phyloP scores from a whole-genome alignment of 306 rosid species.

The Casuarina equisetifolia region DNA sequence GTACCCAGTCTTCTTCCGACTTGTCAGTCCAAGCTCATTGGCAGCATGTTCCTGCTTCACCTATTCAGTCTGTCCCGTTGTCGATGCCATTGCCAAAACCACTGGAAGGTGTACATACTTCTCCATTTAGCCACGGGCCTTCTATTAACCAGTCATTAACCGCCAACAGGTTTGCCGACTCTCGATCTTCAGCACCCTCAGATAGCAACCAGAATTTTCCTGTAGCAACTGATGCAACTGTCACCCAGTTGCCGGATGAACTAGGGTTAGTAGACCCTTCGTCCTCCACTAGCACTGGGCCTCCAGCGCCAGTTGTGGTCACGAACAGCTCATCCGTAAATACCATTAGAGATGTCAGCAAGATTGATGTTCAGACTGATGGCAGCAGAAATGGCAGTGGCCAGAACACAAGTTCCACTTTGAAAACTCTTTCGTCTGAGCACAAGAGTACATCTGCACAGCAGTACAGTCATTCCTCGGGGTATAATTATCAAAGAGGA shows the following conservation, averaged over 20 bases:
- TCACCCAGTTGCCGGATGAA: conserved; percentile 72
- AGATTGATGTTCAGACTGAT: conserved; percentile 49
- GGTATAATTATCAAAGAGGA: conserved; percentile 61
- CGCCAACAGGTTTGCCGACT: conserved; percentile 51
- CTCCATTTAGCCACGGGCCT: conserved; percentile 59
- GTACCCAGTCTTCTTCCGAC: conserved; percentile 74
- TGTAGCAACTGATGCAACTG: conserved; percentile 52
- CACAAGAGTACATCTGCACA: conserved; percentile 46
- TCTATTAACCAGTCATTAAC: conserved; percentile 58
- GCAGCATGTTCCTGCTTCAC: conserved; percentile 68
- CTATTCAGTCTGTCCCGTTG: conserved; percentile 60
- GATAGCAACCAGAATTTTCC: conserved; percentile 58
- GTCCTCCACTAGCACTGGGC: conserved; percentile 45
- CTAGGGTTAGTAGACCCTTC: conserved; percentile 66
- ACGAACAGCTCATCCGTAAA: conserved; percentile 40
- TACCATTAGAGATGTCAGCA: conserved; percentile 39
- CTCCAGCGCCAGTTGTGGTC: conserved; percentile 34
- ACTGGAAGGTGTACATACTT: conserved; percentile 47
- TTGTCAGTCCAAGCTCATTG: conserved; percentile 82
- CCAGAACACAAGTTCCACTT: conserved; percentile 43
- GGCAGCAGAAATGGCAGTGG: conserved; percentile 39
- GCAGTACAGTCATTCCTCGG: conserved; percentile 66
- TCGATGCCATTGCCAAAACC: conserved; percentile 76
- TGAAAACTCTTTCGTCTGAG: conserved; percentile 50
- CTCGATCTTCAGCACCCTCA: conserved; percentile 53